These are phyloP conservation scores for Flaveria bidentis DNA, from an alignment of 129 eudicot genomes.

Conservation along the genomic window DNA sequence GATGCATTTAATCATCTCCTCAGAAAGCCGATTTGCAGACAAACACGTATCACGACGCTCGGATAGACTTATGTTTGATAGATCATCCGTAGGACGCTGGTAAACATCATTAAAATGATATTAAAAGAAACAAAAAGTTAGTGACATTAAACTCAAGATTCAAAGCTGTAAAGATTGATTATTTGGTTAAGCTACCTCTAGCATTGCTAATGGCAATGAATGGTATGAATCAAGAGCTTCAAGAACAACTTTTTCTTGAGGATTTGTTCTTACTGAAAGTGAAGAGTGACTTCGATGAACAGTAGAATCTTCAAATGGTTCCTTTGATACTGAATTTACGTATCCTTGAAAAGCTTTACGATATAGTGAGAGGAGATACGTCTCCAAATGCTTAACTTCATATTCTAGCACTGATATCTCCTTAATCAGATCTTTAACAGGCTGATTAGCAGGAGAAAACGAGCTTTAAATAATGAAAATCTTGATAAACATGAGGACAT, in stretches of 20 bases:
- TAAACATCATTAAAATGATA: conserved; percentile 10
- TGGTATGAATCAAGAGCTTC: conserved; percentile 63
- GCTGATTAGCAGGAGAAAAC: conserved; percentile 44
- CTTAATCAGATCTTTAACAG: conserved; percentile 67
- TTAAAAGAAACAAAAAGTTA: conserved; percentile 7
- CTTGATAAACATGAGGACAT: conserved; percentile 1
- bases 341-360: conserved; percentile 49
- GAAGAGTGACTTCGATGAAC: conserved; percentile 79
- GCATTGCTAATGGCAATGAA: conserved; percentile 75
- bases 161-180: neutral
- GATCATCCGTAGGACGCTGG: conserved; percentile 47
- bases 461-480: conserved; percentile 8
- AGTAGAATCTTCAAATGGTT: conserved; percentile 38
- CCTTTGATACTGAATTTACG: conserved; percentile 29
- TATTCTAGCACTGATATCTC: conserved; percentile 72
- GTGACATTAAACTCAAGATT: neutral
- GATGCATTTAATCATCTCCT: conserved; percentile 79
- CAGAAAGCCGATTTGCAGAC: conserved; percentile 75
- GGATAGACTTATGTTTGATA: conserved; percentile 45
- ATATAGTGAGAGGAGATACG: conserved; percentile 65
- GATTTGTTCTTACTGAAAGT: conserved; percentile 54
- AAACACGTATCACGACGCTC: conserved; percentile 45
- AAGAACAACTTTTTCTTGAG: conserved; percentile 34
- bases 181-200: conserved; percentile 52
- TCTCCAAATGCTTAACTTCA: conserved; percentile 71